Percentiles rank a stretch among this genome's conserved stretches.
phyloP scores from a whole-genome alignment of 768 basidiomycete genomes.

The Mrakia gelida region DNA sequence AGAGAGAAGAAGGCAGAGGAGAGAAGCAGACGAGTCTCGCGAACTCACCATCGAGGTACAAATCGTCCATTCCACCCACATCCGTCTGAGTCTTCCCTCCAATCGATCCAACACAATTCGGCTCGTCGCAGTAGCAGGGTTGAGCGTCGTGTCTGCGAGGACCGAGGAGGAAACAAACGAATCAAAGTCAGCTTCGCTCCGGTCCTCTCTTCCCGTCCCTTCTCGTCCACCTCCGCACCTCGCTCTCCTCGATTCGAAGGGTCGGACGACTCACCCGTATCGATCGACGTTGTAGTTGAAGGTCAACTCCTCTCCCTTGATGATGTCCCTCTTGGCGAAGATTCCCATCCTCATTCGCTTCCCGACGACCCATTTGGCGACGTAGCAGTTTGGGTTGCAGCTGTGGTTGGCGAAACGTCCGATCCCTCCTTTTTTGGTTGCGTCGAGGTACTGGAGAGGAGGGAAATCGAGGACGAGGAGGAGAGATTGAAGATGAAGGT shows the following conservation, averaged over 20 bases:
- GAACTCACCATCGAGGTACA: conserved; percentile 78
- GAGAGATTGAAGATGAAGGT: background rate
- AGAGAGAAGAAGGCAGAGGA: background rate
- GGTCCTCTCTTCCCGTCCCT: background rate
- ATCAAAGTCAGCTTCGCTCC: background rate
- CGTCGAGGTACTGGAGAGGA: conserved; percentile 83
- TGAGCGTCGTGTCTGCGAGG: conserved; percentile 85
- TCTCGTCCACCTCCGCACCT: background rate
- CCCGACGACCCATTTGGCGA: conserved; percentile 96
- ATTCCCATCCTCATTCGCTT: conserved; percentile 91
- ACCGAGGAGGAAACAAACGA: background rate
- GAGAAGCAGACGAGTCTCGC: conserved; percentile 1
- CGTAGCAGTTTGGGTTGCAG: conserved; percentile 94
- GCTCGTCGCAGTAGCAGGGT: conserved; percentile 88
- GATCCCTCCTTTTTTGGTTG: conserved; percentile 92
- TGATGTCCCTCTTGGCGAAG: conserved; percentile 68
- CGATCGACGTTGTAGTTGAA: conserved; percentile 99
- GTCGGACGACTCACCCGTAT: conserved; percentile 71
- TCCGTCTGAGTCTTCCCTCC: conserved; percentile 99
- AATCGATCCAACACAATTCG: conserved; percentile 90
- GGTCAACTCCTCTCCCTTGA: conserved; percentile 49
- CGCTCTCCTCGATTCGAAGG: background rate
- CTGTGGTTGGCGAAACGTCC: conserved; percentile 98
- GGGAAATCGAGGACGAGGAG: background rate
- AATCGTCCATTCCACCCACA: conserved; percentile 85